phyloP scores from a whole-genome alignment of 225 moss, liverwort and hornwort genomes.

The Takakia lepidozioides region DNA sequence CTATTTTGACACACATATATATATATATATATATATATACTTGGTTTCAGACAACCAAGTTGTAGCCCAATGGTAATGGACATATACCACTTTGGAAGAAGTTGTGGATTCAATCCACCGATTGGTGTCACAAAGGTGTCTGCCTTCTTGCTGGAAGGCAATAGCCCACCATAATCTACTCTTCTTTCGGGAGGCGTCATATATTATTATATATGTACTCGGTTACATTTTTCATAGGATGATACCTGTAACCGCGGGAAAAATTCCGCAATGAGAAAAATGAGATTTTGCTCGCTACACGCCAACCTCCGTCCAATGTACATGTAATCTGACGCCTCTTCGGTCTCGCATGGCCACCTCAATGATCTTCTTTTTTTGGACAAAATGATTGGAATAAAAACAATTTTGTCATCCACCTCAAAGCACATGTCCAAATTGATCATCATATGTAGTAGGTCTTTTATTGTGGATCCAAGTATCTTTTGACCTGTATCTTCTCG shows the following conservation, averaged over 20 bases:
- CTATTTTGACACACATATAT: background rate
- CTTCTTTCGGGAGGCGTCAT: too few species aligned
- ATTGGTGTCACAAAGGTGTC: too few species aligned
- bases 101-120: too few species aligned
- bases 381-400: background rate
- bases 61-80: too few species aligned
- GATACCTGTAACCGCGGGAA: slow-evolving; percentile 8
- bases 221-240: background rate
- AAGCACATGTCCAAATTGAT: background rate
- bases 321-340: background rate
- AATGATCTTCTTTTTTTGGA: background rate
- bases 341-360: background rate
- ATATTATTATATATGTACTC: too few species aligned
- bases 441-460: background rate
- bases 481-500: too few species aligned
- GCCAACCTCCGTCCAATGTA: background rate
- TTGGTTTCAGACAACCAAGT: background rate
- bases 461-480: background rate
- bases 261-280: slow-evolving; percentile 2
- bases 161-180: too few species aligned
- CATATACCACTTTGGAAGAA: too few species aligned
- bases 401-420: background rate
- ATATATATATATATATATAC: background rate
- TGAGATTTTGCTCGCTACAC: background rate
- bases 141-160: too few species aligned